These are phyloP conservation scores for Vicia sativa DNA, from an alignment of 306 rosid species.

Conservation along the genomic window DNA sequence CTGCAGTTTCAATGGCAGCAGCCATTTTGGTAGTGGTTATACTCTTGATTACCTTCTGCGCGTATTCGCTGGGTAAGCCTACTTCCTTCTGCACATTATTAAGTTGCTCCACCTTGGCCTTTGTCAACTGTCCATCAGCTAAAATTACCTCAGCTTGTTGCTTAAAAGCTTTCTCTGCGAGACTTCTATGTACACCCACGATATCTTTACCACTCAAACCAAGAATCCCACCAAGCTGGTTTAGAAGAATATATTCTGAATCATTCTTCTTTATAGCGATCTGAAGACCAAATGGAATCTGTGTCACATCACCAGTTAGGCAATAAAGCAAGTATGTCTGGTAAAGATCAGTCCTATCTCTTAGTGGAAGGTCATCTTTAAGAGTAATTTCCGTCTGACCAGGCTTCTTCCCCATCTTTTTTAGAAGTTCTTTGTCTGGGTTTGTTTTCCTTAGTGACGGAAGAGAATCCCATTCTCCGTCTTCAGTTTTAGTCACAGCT, in stretches of 20 bases:
- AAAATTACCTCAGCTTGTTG: slow-evolving; percentile 93
- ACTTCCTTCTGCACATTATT: slow-evolving; percentile 77
- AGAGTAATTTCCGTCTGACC: slow-evolving; percentile 93
- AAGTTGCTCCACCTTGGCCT: slow-evolving; percentile 86
- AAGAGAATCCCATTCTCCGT: slow-evolving; percentile 86
- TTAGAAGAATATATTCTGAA: slow-evolving; percentile 73
- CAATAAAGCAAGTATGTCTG: slow-evolving; percentile 88
- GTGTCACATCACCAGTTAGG: slow-evolving; percentile 79
- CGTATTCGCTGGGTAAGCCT: slow-evolving; percentile 83
- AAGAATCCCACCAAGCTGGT: slow-evolving; percentile 90
- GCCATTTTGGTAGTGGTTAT: slow-evolving; percentile 95
- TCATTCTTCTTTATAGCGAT: slow-evolving; percentile 82
- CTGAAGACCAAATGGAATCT: slow-evolving; percentile 78
- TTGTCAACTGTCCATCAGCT: slow-evolving; percentile 95
- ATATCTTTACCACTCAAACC: slow-evolving; percentile 77
- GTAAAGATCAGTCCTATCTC: slow-evolving; percentile 91
- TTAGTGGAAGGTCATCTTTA: slow-evolving; percentile 83
- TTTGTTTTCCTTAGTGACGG: slow-evolving; percentile 70
- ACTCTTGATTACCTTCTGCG: slow-evolving; percentile 85
- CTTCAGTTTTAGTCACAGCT: slow-evolving; percentile 42
- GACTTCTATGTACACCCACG: slow-evolving; percentile 81
- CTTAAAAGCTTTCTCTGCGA: slow-evolving; percentile 93
- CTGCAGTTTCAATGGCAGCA: slow-evolving; percentile 91
- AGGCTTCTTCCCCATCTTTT: slow-evolving; percentile 77
- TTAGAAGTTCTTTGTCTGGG: slow-evolving; percentile 66